A percentile compares a stretch with the other conserved stretches of the same genome.
phyloP scores from a whole-genome alignment of 2,329 filamentous ascomycete species.

The Peltaster fructicola region DNA sequence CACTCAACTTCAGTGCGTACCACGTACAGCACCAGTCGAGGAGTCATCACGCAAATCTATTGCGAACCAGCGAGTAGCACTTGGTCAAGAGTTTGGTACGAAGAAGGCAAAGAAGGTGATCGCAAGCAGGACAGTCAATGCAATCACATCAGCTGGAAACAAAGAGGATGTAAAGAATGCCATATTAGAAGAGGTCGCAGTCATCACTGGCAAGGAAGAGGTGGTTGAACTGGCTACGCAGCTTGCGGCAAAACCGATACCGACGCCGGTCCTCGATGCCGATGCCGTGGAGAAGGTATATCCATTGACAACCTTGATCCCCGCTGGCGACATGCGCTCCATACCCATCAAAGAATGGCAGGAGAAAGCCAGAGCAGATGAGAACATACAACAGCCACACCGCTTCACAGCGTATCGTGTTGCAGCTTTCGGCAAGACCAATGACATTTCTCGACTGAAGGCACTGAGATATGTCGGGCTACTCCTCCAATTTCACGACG shows the following conservation, averaged over 20 bases:
- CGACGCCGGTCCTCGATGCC: constrained; percentile 49
- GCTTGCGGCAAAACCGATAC: constrained; percentile 57
- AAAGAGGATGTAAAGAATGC: constrained; percentile 36
- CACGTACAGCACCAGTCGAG: constrained; percentile 27
- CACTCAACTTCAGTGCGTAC: constrained; percentile 35
- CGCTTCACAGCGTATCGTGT: constrained; percentile 50
- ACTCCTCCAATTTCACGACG: constrained; percentile 30
- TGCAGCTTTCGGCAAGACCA: constrained; percentile 36
- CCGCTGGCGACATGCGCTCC: constrained; percentile 45
- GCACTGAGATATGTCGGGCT: constrained; percentile 31
- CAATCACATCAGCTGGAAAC: constrained; percentile 33
- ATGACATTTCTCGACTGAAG: constrained; percentile 30
- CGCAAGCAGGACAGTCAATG: constrained; percentile 49
- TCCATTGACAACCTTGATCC: constrained; percentile 46
- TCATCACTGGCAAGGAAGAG: constrained; percentile 46
- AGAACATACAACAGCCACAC: constrained; percentile 39
- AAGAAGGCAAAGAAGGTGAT: constrained; percentile 74
- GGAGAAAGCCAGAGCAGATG: constrained; percentile 41
- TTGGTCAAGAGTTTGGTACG: constrained; percentile 66
- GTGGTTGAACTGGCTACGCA: constrained; percentile 45
- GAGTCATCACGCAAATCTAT: constrained; percentile 20
- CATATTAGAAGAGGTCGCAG: constrained; percentile 46
- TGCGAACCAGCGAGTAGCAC: constrained; percentile 45
- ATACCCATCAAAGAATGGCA: constrained; percentile 61
- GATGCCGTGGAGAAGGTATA: constrained; percentile 57